Evolutionary conservation across 163 green algal genomes (phyloP), one percentile per base, ranked within the genome.

Genomic region (Scenedesmus sp.): DNA sequence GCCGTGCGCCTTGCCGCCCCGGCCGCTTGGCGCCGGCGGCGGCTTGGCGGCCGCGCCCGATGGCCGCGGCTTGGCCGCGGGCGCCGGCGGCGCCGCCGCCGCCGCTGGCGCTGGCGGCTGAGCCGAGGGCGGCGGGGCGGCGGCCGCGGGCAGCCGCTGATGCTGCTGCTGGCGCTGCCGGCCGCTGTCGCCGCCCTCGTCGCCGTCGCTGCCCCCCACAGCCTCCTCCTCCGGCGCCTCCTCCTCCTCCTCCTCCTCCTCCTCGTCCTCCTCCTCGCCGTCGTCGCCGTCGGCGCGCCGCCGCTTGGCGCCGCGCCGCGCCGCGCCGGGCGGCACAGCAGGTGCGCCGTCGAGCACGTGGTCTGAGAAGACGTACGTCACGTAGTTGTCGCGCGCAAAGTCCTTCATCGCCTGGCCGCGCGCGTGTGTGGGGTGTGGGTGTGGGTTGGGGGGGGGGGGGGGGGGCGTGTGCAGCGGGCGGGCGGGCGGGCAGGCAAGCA

Each of bases 351-450:
- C 69, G 31, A 84, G 79, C 36, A 83, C 82, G 58, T 89, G 84
- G 75, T 89, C 84, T 28, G 39, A 77, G 63, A 89, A 89, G 9
- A 89, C 47, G 75, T 83, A 91, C 2, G 85, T 91, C 14, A 88
- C 74, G 66, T 78, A 91, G 18, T 60, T 81, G 64, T 86, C 74
- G 1, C 80, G 80, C 24, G 89, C 75, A 45, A 70, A 80, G 2
- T 53, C 24, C 0, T 63, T 60, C 50, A 88, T 56, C 2, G 58
- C n/a, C 56, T 70, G 53, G n/a, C n/a, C n/a, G n/a, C n/a, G n/a
- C n/a, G n/a, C n/a, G n/a, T n/a, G n/a, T n/a, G n/a, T n/a, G n/a
- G n/a, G n/a, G n/a, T n/a, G n/a, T n/a, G n/a, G n/a, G n/a, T n/a
- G n/a, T n/a, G n/a, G n/a, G n/a, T n/a, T n/a, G n/a, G n/a, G n/a